Evolutionary conservation across 345 rosid species (phyloP).

Genomic region (Excoecaria agallocha): DNA sequence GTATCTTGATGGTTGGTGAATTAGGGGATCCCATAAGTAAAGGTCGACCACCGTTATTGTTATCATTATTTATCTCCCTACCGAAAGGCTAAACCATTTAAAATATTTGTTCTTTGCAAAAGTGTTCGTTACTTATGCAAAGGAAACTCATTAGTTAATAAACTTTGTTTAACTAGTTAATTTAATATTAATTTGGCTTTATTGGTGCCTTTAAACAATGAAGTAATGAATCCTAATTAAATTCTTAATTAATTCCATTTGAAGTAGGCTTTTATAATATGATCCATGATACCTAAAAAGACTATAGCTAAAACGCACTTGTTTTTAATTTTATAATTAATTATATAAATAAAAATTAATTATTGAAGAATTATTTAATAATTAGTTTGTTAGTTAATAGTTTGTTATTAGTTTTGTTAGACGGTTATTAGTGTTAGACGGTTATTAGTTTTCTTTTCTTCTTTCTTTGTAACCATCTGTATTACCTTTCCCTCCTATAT

Average conservation of each 20-base stretch:
- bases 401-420: too few species aligned
- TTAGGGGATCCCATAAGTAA: background rate
- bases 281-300: constrained; percentile 29
- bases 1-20: background rate
- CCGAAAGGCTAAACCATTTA: background rate
- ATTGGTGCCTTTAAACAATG: constrained; percentile 2
- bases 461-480: too few species aligned
- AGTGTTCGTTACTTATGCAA: background rate
- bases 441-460: too few species aligned
- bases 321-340: constrained; percentile 8
- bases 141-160: constrained; percentile 17
- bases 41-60: background rate
- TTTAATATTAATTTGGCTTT: too few species aligned
- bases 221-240: constrained; percentile 17
- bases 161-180: constrained; percentile 11
- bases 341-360: background rate
- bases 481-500: too few species aligned
- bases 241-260: constrained; percentile 22
- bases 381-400: too few species aligned
- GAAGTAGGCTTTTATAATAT: constrained; percentile 28
- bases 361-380: too few species aligned
- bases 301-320: constrained; percentile 16
- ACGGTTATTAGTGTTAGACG: too few species aligned
- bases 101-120: constrained; percentile 10
- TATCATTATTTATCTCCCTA: background rate